Evolutionary conservation across 2,329 filamentous ascomycete genomes (phyloP).

Genomic region (Myriosclerotinia scirpicola): DNA sequence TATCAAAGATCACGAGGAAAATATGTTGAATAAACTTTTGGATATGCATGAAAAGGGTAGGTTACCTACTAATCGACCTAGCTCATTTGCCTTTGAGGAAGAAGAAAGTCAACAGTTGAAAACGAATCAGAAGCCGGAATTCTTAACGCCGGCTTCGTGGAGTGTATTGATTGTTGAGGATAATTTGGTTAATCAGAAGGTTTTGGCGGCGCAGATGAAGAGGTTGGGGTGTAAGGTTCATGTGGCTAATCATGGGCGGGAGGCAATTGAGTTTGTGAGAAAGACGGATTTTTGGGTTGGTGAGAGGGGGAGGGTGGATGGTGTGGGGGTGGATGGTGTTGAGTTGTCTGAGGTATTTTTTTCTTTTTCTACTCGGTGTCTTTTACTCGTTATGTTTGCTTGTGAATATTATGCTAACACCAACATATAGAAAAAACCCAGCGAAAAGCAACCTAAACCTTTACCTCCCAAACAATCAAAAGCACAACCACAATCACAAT

Average conservation of each 20-base stretch:
- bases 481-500: neutral
- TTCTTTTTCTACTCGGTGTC: neutral
- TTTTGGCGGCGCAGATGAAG: slow-evolving; percentile 53
- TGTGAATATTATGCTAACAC: too few relatives aligned
- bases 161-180: slow-evolving; percentile 57
- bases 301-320: slow-evolving; percentile 41
- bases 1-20: slow-evolving; percentile 19
- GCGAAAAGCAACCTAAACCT: too few relatives aligned
- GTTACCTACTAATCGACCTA: slow-evolving; percentile 9
- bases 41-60: slow-evolving; percentile 11
- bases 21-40: slow-evolving; percentile 1
- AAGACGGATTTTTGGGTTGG: slow-evolving; percentile 41
- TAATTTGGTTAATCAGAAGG: slow-evolving; percentile 60
- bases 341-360: slow-evolving; percentile 41
- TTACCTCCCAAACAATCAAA: neutral
- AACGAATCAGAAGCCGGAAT: neutral
- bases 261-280: slow-evolving; percentile 49
- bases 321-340: neutral
- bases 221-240: slow-evolving; percentile 44
- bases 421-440: too few relatives aligned
- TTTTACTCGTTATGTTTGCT: neutral
- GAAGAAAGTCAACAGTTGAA: slow-evolving; percentile 4
- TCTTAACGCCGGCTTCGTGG: slow-evolving; percentile 9
- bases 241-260: slow-evolving; percentile 57
- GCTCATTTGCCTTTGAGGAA: slow-evolving; percentile 18